phyloP scores from a whole-genome alignment of 768 basidiomycete genomes.

The Dioszegia hungarica region DNA sequence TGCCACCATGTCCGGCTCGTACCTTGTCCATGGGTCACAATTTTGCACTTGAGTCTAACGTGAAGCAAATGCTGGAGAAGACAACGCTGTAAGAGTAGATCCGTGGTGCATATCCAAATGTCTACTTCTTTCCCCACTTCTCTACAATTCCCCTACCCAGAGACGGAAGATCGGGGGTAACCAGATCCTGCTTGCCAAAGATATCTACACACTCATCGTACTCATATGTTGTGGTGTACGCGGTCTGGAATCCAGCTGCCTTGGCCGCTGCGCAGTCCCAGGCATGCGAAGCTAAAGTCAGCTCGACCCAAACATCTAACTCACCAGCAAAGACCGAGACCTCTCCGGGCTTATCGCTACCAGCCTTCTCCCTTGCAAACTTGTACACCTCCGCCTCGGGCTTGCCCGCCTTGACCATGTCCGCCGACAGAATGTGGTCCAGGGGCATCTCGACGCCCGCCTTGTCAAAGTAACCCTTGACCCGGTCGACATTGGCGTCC shows the following conservation, averaged over 20 bases:
- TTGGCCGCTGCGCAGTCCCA: constrained; percentile 34
- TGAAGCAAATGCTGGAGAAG: neutral
- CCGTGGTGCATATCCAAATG: too few relatives aligned
- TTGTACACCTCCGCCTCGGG: constrained; percentile 32
- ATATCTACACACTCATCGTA: constrained; percentile 27
- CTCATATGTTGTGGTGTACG: constrained; percentile 37
- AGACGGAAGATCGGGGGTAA: constrained; percentile 20
- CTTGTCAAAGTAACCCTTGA: constrained; percentile 35
- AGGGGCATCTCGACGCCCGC: constrained; percentile 32
- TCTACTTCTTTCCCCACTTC: constrained; percentile 21
- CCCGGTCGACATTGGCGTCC: constrained; percentile 30
- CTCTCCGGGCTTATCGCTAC: constrained; percentile 27
- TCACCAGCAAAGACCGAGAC: constrained; percentile 34
- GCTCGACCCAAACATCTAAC: neutral
- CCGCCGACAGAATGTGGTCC: constrained; percentile 32
- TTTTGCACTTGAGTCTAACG: neutral
- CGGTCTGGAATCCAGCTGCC: constrained; percentile 27
- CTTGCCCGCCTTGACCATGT: constrained; percentile 30
- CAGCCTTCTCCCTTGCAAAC: constrained; percentile 32
- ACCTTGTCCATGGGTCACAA: too few relatives aligned
- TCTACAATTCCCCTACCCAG: constrained; percentile 31
- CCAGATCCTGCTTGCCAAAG: constrained; percentile 30
- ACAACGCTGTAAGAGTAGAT: neutral
- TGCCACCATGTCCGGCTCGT: too few relatives aligned
- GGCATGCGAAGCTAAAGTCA: constrained; percentile 25